These are phyloP conservation scores for Capsella rubella DNA, from an alignment of 441 rosid genomes.

Conservation along the genomic window DNA sequence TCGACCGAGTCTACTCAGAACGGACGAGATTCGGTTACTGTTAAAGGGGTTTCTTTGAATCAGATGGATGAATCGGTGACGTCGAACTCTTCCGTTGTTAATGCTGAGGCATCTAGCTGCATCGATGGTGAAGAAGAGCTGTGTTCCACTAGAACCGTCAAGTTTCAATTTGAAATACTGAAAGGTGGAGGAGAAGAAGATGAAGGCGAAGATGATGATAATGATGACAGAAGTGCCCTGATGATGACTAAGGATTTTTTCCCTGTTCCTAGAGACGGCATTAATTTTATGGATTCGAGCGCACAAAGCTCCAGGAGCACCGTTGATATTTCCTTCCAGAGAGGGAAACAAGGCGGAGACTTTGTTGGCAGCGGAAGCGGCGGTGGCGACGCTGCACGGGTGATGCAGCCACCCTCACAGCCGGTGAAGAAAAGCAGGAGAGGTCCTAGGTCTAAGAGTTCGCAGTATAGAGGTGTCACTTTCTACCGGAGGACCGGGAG, in stretches of 20 bases:
- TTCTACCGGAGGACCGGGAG: slow-evolving; percentile 92
- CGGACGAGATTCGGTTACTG: slow-evolving; percentile 45
- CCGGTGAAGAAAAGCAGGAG: slow-evolving; percentile 86
- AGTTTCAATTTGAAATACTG: slow-evolving; percentile 69
- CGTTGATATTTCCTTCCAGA: slow-evolving; percentile 58
- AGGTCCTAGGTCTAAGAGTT: slow-evolving; percentile 95
- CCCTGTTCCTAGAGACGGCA: slow-evolving; percentile 47
- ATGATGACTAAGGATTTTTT: slow-evolving; percentile 70
- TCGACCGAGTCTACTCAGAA: slow-evolving; percentile 62
- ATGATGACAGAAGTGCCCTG: slow-evolving; percentile 42
- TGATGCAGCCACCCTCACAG: slow-evolving; percentile 60
- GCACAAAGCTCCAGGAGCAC: slow-evolving; percentile 36
- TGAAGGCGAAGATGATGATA: slow-evolving; percentile 30
- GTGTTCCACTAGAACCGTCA: slow-evolving; percentile 67
- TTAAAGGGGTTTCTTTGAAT: slow-evolving; percentile 44
- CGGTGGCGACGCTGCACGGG: slow-evolving; percentile 50
- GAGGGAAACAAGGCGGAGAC: slow-evolving; percentile 41
- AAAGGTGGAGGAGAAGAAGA: slow-evolving; percentile 48
- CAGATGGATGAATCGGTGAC: slow-evolving; percentile 50
- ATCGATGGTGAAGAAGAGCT: slow-evolving; percentile 55
- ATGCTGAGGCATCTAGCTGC: slow-evolving; percentile 41
- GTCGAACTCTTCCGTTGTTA: slow-evolving; percentile 31
- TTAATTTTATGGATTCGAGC: slow-evolving; percentile 41
- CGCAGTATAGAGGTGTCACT: slow-evolving; percentile 92
- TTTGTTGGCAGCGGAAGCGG: slow-evolving; percentile 13